Evolutionary conservation across 441 rosid species (phyloP), one percentile per base, ranked within the genome.

Genomic region (Capsella rubella): DNA sequence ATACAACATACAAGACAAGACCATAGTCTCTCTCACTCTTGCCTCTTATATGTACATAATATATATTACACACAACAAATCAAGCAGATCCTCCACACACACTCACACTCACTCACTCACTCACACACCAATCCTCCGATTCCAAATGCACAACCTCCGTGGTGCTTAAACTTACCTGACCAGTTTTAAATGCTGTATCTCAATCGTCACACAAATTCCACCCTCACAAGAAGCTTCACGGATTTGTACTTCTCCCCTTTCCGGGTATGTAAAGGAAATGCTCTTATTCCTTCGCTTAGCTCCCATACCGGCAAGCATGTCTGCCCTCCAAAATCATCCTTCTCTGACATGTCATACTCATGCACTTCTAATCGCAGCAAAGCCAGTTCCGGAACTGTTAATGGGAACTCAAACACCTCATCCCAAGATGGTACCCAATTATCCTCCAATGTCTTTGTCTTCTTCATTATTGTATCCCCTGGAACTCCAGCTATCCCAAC

Each of bases 401-500:
- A 57, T 7, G 84, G 81, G 60, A 84, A 84, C 63, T 78, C 77
- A 52, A 82, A 82, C 9, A 78, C 83, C 62, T 84, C 81, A 47
- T 84, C 61, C 87, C 87, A 84, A 34, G 77, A 66, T 21, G 85
- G 87, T 28, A 73, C 54, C 87, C 87, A 84, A 25, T 80, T 77
- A 51, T 82, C 83, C 64, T 78, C 85, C 65, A 62, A 57, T 53
- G 78, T 78, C 81, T 76, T 80, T 10, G 85, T 84, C 78, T 78
- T 78, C 69, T 70, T 64, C 83, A 78, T 80, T 1, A 58, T n/a
- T 15, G 80, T 64, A 67, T 84, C 87, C 39, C 16, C 80, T n/a
- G 82, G 80, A 37, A 78, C 85, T 73, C 87, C 85, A 52, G 84
- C 82, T 56, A 84, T 84, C 66, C 85, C 82, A 51, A 84, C 81